phyloP scores from a whole-genome alignment of 805 yeast genomes.

The Candida methanosorbosa region DNA sequence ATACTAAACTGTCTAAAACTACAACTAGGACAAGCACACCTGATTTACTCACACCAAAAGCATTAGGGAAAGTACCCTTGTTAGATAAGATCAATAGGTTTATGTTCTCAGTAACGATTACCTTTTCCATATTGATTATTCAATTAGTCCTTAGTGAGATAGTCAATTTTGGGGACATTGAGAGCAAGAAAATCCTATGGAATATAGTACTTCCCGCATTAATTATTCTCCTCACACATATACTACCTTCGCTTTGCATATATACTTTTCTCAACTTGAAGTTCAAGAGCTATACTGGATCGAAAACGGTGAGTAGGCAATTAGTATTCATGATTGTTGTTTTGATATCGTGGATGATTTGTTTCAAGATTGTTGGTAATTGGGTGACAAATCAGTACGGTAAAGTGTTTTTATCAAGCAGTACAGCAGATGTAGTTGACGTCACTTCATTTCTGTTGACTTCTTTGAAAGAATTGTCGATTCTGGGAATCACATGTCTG shows the following conservation, averaged over 20 bases:
- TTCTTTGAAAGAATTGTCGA: conserved; percentile 36
- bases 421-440: no score
- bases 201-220: conserved; percentile 28
- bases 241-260: conserved; percentile 35
- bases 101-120: conserved; percentile 15
- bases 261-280: conserved; percentile 14
- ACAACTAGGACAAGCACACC: no score
- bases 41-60: no score
- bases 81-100: not conserved
- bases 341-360: not conserved
- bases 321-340: not conserved
- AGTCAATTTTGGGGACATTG: conserved; percentile 12
- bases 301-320: not conserved
- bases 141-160: conserved; percentile 21
- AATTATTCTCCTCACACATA: conserved; percentile 29
- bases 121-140: conserved; percentile 20
- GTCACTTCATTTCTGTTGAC: conserved; percentile 18
- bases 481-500: conserved; percentile 42
- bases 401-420: conserved; percentile 9
- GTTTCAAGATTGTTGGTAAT: not conserved
- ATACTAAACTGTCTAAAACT: no score
- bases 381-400: not conserved
- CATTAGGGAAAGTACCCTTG: not conserved
- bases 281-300: not conserved
- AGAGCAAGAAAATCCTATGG: conserved; percentile 26